phyloP scores from a whole-genome alignment of 805 yeast genomes.

The Kazachstania africana region DNA sequence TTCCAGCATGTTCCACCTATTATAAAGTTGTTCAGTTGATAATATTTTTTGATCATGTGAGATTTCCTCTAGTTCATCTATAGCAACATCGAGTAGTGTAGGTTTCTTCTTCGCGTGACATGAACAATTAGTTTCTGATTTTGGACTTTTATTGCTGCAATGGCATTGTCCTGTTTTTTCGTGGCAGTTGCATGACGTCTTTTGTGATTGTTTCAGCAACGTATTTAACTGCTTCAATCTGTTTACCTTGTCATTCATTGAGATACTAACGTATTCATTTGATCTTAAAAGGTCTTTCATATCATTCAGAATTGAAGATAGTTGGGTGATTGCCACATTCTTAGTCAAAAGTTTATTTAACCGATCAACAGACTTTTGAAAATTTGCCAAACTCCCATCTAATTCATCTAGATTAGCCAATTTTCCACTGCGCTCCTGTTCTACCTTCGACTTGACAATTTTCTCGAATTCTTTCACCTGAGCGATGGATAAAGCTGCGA shows the following conservation, averaged over 20 bases:
- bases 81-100: conserved; percentile 16
- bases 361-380: conserved; percentile 30
- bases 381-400: conserved; percentile 37
- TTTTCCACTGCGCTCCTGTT: conserved; percentile 67
- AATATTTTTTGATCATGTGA: conserved; percentile 42
- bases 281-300: conserved; percentile 14
- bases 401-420: conserved; percentile 57
- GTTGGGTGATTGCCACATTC: conserved; percentile 26
- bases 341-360: conserved; percentile 30
- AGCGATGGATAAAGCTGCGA: conserved; percentile 53
- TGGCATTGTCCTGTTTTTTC: background rate
- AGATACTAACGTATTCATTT: conserved; percentile 12
- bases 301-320: conserved; percentile 14
- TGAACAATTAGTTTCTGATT: background rate
- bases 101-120: conserved; percentile 10
- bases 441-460: conserved; percentile 47
- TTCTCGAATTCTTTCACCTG: conserved; percentile 57
- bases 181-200: conserved; percentile 3
- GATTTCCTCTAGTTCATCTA: conserved; percentile 35
- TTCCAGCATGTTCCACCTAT: conserved; percentile 67
- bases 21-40: conserved; percentile 63
- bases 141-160: background rate
- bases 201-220: conserved; percentile 13
- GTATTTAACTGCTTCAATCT: conserved; percentile 14
- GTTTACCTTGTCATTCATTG: conserved; percentile 29